Evolutionary conservation across 108 stramenopile species (phyloP).

Genomic region (Ochromonas danica): DNA sequence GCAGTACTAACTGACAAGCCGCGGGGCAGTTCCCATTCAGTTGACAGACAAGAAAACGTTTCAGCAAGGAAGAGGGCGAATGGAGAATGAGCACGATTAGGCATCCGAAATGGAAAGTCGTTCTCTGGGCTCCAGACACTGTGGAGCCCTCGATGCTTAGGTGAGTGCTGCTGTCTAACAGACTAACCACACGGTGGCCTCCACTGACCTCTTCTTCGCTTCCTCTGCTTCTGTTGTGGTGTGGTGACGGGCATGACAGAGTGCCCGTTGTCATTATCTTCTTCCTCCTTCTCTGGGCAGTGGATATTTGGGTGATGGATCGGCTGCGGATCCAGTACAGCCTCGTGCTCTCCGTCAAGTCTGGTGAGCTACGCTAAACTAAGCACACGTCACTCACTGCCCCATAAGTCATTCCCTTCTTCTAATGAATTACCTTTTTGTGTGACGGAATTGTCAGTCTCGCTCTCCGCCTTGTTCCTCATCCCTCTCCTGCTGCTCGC

Average conservation of each 20-base stretch:
- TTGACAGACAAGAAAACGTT: too few relatives aligned
- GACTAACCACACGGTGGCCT: too few relatives aligned
- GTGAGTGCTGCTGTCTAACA: background rate
- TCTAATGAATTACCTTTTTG: background rate
- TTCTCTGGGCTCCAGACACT: background rate
- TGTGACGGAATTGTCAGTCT: background rate
- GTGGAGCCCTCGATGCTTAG: conserved; percentile 7
- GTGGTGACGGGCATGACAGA: too few relatives aligned
- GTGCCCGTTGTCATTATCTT: conserved; percentile 3
- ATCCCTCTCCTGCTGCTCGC: background rate
- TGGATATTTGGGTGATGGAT: conserved; percentile 10
- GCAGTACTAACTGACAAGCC: too few relatives aligned
- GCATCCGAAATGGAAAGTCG: conserved; percentile 21
- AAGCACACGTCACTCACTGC: too few relatives aligned
- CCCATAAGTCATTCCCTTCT: background rate
- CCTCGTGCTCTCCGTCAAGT: conserved; percentile 10
- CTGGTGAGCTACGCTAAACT: too few relatives aligned
- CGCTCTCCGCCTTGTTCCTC: background rate
- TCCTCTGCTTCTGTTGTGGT: too few relatives aligned
- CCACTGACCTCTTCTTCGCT: too few relatives aligned
- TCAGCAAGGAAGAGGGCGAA: too few relatives aligned
- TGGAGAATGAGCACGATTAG: too few relatives aligned
- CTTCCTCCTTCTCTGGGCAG: conserved; percentile 18
- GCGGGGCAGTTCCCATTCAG: too few relatives aligned
- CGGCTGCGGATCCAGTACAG: background rate